phyloP scores from a whole-genome alignment of 371 early-diverging fungal genomes.

The Haplosporangium sp. region DNA sequence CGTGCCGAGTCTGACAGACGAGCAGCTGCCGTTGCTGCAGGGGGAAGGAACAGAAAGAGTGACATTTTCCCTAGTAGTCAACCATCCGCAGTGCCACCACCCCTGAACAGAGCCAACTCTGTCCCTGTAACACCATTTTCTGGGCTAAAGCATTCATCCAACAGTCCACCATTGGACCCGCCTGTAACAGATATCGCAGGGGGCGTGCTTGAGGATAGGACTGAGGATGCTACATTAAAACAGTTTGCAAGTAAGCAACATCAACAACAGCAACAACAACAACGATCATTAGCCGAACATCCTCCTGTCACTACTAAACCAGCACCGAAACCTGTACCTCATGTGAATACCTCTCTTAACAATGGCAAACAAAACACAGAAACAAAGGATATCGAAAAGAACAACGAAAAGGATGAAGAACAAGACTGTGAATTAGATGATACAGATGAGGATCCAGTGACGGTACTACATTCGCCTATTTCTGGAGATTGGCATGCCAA shows the following conservation, averaged over 20 bases:
- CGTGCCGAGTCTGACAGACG: constrained; percentile 37
- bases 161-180: constrained; percentile 24
- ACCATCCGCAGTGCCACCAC: constrained; percentile 22
- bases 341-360: background rate
- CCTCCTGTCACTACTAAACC: background rate
- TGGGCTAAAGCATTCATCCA: constrained; percentile 11
- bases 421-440: constrained; percentile 11
- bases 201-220: constrained; percentile 15
- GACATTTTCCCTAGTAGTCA: constrained; percentile 35
- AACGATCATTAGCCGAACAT: background rate
- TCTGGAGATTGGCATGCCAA: constrained; percentile 37
- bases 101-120: constrained; percentile 36
- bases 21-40: constrained; percentile 16
- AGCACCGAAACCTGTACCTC: constrained; percentile 11
- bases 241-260: constrained; percentile 16
- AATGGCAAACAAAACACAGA: constrained; percentile 1
- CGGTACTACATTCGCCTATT: constrained; percentile 31
- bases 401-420: background rate
- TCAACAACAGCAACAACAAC: background rate
- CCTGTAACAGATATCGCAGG: background rate
- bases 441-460: constrained; percentile 32
- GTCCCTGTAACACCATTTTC: constrained; percentile 34
- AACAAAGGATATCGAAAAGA: constrained; percentile 8
- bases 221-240: constrained; percentile 38
- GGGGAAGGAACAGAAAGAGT: constrained; percentile 40